Base-by-base conservation (phyloP, 2,329 filamentous ascomycete species). In the Fusarium annulatum region DNA sequence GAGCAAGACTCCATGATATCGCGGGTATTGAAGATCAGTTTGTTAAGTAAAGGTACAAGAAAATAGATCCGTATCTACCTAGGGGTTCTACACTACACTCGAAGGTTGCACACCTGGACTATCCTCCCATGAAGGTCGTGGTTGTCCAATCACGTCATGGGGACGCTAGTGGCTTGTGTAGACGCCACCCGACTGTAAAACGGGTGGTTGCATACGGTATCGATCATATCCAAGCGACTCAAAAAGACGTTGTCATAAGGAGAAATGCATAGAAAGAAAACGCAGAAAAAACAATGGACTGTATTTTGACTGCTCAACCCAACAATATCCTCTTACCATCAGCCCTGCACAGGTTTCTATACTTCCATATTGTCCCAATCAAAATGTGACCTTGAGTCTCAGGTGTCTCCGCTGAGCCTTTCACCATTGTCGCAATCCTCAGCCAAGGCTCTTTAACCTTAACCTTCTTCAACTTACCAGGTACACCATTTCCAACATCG, bases 1-100 rank as follows among this genome's bases (percentile, higher is more conserved):
- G 92, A 94, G 82, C 92, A 94, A 19, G 88, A 86, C 34, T 83
- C 82, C 82, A 83, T 83, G 53, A 23, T 77, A 60, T 53, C 42
- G 45, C 18, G 18, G 33, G 26, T 43, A 72, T 64, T 38, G 38
- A 30, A 64, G 30, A n/a, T 42, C 36, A 34, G 41, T 45, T n/a
- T 26, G 26, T 49, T 55, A 52, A 21, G 34, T 28, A 53, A 48
- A 46, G n/a, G 41, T 59, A 48, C 15, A 28, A 46, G 42, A 60
- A 55, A 49, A 49, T 46, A 49, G 53, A 42, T 67, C 51, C 33
- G 34, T 48, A 66, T 43, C 38, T 52, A 66, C 34, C 33, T 28
- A 55, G 64, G 61, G 60, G 48, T 55, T 33, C 51, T 30, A 61
- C 43, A 38, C 41, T 30, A 56, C 43, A n/a, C 49, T 30, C 61